These are phyloP conservation scores for Termitomyces titanicus DNA, from an alignment of 768 basidiomycete genomes.

Conservation along the genomic window DNA sequence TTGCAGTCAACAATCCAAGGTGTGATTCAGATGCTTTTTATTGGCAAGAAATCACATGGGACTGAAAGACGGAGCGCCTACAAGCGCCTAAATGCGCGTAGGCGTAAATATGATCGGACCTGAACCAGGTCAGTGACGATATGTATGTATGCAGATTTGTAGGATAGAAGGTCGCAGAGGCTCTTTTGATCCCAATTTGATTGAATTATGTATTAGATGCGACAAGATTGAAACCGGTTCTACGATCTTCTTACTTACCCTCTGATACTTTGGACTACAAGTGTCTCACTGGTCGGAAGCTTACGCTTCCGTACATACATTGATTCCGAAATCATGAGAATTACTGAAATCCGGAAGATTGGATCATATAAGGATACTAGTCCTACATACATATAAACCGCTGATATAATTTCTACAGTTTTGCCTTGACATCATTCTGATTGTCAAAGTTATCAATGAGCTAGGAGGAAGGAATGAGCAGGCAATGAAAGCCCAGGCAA, in stretches of 20 bases:
- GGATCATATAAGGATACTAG: neutral
- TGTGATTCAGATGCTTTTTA: neutral
- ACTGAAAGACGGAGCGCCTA: neutral
- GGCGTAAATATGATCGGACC: constrained; percentile 1
- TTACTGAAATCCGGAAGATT: no score
- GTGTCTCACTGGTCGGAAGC: no score
- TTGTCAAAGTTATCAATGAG: constrained; percentile 52
- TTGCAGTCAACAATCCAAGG: neutral
- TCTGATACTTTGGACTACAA: no score
- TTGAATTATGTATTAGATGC: no score
- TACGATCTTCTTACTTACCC: no score
- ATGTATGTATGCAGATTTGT: no score
- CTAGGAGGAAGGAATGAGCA: constrained; percentile 17
- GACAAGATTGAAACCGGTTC: no score
- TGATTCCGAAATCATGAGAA: no score
- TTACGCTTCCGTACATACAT: no score
- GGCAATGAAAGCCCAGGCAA: neutral
- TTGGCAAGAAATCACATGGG: constrained; percentile 4
- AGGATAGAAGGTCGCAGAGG: no score
- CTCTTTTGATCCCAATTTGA: no score
- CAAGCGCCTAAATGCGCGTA: neutral
- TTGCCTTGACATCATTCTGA: constrained; percentile 42
- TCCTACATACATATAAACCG: neutral
- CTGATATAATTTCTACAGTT: neutral
- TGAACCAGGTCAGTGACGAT: no score